Evolutionary conservation across 2,329 filamentous ascomycete species (phyloP).

Genomic region (Salinomyces thailandicus): DNA sequence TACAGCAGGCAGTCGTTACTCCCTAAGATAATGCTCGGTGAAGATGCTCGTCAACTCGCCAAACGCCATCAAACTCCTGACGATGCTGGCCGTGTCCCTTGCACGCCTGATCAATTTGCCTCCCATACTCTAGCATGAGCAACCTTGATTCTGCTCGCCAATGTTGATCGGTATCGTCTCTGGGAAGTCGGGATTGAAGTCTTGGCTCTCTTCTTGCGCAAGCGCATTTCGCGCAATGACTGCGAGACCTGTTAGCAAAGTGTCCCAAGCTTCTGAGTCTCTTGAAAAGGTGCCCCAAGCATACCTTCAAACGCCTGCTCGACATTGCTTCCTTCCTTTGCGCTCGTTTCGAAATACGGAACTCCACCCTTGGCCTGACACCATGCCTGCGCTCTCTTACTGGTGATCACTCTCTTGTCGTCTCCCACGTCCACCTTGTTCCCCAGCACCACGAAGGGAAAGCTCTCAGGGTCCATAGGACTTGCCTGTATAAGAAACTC

Average conservation of each 20-base stretch:
- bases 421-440: constrained; percentile 99
- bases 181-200: constrained; percentile 94
- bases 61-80: no score
- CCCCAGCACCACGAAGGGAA: constrained; percentile 93
- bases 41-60: no score
- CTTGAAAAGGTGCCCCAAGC: no score
- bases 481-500: constrained; percentile 97
- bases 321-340: constrained; percentile 97
- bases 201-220: constrained; percentile 92
- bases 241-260: no score
- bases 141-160: constrained; percentile 85
- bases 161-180: constrained; percentile 98
- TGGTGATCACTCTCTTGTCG: constrained; percentile 90
- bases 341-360: constrained; percentile 97
- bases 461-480: constrained; percentile 90
- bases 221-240: constrained; percentile 94
- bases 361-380: constrained; percentile 96
- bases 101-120: no score
- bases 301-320: constrained; percentile 68
- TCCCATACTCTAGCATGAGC: constrained; percentile 88
- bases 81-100: no score
- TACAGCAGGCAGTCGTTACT: no score
- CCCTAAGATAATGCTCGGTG: no score
- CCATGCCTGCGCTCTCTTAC: constrained; percentile 92
- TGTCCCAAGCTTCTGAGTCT: no score